Base-by-base conservation (phyloP, 176 grass and related monocot species). In the Rhynchospora breviuscula region DNA sequence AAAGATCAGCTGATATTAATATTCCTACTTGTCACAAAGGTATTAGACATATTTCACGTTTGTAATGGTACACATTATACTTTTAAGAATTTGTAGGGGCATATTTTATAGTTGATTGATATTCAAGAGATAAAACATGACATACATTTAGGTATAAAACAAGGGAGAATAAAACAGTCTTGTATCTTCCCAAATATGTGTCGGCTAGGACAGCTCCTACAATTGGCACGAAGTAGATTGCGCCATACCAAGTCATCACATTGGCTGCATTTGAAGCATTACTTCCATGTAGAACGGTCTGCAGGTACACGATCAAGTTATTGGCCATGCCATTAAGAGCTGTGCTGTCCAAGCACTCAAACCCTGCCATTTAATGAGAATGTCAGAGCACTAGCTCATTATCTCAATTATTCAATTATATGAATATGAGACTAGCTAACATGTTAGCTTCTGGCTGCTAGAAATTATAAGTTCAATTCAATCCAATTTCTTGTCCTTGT, bases 271-370 rank as follows among this genome's bases (percentile, higher is more conserved):
- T 95, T 19, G 93, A 89, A 67, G 93, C 91, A 23, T 48, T 93
- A 45, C 84, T 52, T 0, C 90, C 87, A 44, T 91, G 90, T 25
- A 95, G 89, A 79, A 93, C 87, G 11, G 87, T 88, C 15, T 90
- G 85, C 44, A 95, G 87, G 59, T 95, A 95, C 22, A 95, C 90
- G 4, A 95, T 70, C 12, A 95, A 33, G 90, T 80, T 92, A 54
- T 84, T 84, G 48, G 85, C 85, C 12, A 95, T 62, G 14, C 93
- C 93, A 60, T 87, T 88, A 80, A 83, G 89, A 5, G 93, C 88
- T 1, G 40, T 66, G 73, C 86, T 89, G 9, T 95, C 90, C 52
- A 95, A 83, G 88, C 91, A 95, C 58, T 87, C 66, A 80, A 90
- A 81, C 83, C 88, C 90, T 95, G 22, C 57, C 31, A 84, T 12